phyloP scores from a whole-genome alignment of 805 yeast genomes.

The Kodamaea lidongshanica region DNA sequence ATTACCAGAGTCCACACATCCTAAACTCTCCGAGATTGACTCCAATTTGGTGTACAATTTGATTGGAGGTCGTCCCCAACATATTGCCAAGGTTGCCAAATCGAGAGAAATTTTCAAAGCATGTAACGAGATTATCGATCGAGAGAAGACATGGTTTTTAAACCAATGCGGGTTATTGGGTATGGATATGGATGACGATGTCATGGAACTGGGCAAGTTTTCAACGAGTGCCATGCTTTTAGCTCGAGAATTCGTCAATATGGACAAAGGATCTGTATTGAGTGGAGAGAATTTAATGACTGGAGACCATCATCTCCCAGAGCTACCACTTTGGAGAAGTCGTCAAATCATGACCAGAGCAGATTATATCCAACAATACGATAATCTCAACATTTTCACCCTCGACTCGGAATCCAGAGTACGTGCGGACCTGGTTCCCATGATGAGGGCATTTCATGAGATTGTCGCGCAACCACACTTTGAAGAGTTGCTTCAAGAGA shows the following conservation, averaged over 20 bases:
- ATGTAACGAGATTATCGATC: slow-evolving; percentile 64
- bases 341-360: slow-evolving; percentile 81
- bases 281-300: slow-evolving; percentile 6
- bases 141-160: slow-evolving; percentile 80
- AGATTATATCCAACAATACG: slow-evolving; percentile 71
- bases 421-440: slow-evolving; percentile 76
- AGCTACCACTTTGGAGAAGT: slow-evolving; percentile 76
- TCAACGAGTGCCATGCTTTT: slow-evolving; percentile 67
- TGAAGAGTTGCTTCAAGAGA: slow-evolving; percentile 56
- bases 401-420: slow-evolving; percentile 69
- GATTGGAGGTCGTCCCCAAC: slow-evolving; percentile 83
- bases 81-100: slow-evolving; percentile 62
- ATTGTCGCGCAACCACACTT: slow-evolving; percentile 68
- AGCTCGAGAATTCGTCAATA: slow-evolving; percentile 63
- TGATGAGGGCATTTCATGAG: slow-evolving; percentile 86
- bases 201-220: slow-evolving; percentile 77
- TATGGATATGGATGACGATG: slow-evolving; percentile 80
- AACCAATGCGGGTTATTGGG: slow-evolving; percentile 79
- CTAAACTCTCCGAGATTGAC: slow-evolving; percentile 21
- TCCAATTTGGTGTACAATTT: slow-evolving; percentile 58
- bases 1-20: slow-evolving; percentile 21
- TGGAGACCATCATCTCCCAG: slow-evolving; percentile 55
- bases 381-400: slow-evolving; percentile 71
- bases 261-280: slow-evolving; percentile 42
- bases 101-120: slow-evolving; percentile 52